Evolutionary conservation across 352 stramenopile genomes (phyloP), one percentile per base, ranked within the genome.

Genomic region (Globisporangium splendens): DNA sequence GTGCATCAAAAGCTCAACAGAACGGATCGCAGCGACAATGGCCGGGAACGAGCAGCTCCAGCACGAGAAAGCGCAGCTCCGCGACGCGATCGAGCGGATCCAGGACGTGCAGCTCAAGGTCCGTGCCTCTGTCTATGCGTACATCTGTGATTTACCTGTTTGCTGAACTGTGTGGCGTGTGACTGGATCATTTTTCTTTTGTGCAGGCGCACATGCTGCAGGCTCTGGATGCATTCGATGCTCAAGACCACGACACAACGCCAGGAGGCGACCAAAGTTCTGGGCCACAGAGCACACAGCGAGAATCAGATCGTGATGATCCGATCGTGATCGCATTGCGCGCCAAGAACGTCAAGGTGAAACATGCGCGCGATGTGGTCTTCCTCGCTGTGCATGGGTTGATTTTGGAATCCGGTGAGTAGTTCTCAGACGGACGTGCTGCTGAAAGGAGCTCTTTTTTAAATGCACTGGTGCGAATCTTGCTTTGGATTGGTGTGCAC

Each of bases 311-410:
- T 28, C 71, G 66, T 38, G 75, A 73, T 14, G 83, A 95, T 17
- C 22, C 59, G 20, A 48, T 91, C 49, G 56, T 70, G 10, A 53
- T 56, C 1, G 65, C 65, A n/a, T 54, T 95, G 59, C 68, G 69
- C 17, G 57, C 55, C 28, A 86, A 85, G 33, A 47, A 65, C 0
- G 66, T 88, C 35, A 66, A 48, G 2, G 82, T 90, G 18, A 72
- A 80, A 38, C 53, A 61, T 21, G 56, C 76, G 6, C 73, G 77
- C 24, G 82, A 95, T 50, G 82, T 79, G 43, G 65, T 95, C 0
- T 91, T 93, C 50, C 56, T 88, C 21, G 77, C 75, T 1, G 70
- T 91, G 17, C 86, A 95, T 49, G 79, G 63, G 8, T 68, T 95
- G 62, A 64, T 89, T 21, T 65, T 86, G 48, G 86, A 95, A 64